These are phyloP conservation scores for Tagetes erecta DNA, from an alignment of 129 eudicot genomes.

Conservation along the genomic window DNA sequence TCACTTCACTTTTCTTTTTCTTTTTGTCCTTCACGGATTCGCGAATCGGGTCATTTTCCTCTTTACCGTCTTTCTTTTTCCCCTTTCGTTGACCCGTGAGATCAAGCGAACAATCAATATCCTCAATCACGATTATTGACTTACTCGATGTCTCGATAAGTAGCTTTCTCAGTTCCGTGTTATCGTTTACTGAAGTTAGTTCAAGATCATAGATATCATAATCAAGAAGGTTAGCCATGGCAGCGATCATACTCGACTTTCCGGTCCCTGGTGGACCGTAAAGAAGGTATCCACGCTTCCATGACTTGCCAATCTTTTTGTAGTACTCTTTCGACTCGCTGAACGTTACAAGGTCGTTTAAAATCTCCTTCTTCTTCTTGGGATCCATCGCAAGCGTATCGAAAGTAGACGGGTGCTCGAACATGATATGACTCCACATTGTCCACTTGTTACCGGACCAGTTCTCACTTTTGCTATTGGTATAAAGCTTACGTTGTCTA, in stretches of 20 bases:
- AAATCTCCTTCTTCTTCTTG: constrained; percentile 42
- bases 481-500: constrained; percentile 50
- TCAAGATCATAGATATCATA: constrained; percentile 68
- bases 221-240: constrained; percentile 60
- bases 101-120: constrained; percentile 66
- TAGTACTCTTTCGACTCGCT: constrained; percentile 50
- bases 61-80: constrained; percentile 36
- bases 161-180: constrained; percentile 54
- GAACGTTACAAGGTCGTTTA: constrained; percentile 44
- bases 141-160: constrained; percentile 58
- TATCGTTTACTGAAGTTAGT: constrained; percentile 50
- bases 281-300: constrained; percentile 65
- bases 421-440: constrained; percentile 48
- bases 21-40: constrained; percentile 1
- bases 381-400: constrained; percentile 65
- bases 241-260: constrained; percentile 74
- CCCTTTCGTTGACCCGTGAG: constrained; percentile 50
- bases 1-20: constrained; percentile 46
- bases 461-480: constrained; percentile 39
- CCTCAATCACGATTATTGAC: constrained; percentile 63
- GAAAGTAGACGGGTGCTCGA: constrained; percentile 62
- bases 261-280: constrained; percentile 71
- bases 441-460: constrained; percentile 24
- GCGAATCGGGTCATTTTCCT: not conserved
- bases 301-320: constrained; percentile 55